These are phyloP conservation scores for Fusarium miscanthi DNA, from an alignment of 2,329 filamentous ascomycete species.

Conservation along the genomic window DNA sequence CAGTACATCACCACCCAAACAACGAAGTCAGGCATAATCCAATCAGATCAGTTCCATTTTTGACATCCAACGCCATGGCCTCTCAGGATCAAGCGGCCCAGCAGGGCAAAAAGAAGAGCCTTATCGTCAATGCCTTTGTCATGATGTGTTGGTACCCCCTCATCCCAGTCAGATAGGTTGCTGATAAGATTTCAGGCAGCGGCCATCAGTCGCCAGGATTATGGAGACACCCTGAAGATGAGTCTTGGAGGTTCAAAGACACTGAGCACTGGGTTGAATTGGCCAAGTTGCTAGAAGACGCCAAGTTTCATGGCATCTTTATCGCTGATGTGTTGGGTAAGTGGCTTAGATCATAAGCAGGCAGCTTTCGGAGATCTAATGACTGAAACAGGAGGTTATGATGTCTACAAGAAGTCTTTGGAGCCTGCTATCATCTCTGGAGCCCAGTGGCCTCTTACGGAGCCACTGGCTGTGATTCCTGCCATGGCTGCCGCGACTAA, in stretches of 20 bases:
- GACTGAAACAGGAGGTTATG: constrained; percentile 65
- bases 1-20: neutral
- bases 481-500: constrained; percentile 78
- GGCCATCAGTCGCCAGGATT: constrained; percentile 61
- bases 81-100: constrained; percentile 18
- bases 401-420: constrained; percentile 73
- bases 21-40: neutral
- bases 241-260: constrained; percentile 70
- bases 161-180: neutral
- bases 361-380: neutral
- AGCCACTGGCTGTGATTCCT: constrained; percentile 71
- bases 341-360: neutral
- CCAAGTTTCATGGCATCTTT: constrained; percentile 74
- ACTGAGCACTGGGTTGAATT: constrained; percentile 70
- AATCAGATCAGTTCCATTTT: neutral
- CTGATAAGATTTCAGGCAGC: constrained; percentile 45
- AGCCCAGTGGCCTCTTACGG: constrained; percentile 77
- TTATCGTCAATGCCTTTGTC: constrained; percentile 58
- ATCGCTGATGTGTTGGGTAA: constrained; percentile 72
- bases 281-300: constrained; percentile 68
- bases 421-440: constrained; percentile 70
- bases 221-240: constrained; percentile 72
- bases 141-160: constrained; percentile 50
- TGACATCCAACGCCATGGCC: constrained; percentile 20
- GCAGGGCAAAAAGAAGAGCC: constrained; percentile 49